phyloP scores from a whole-genome alignment of 352 stramenopile species.

The Globisporangium barbulae region DNA sequence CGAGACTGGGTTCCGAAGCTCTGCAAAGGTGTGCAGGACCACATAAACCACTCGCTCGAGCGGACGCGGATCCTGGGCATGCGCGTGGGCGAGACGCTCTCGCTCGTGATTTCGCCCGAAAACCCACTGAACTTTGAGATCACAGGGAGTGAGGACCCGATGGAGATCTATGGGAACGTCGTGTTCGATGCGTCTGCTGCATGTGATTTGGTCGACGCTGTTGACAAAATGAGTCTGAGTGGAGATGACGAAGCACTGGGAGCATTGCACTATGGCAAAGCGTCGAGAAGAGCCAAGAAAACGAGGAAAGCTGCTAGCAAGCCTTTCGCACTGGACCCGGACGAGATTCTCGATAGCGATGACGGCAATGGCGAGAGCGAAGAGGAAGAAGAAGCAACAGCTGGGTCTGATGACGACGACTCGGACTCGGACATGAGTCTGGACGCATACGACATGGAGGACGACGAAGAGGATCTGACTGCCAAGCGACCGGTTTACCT shows the following conservation, averaged over 20 bases:
- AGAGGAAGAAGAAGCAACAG: slow-evolving; percentile 17
- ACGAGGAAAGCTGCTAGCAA: slow-evolving; percentile 3
- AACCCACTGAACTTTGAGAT: slow-evolving; percentile 67
- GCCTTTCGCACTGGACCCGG: slow-evolving; percentile 43
- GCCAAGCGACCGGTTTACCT: slow-evolving; percentile 63
- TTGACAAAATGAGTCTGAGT: neutral
- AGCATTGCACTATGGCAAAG: neutral
- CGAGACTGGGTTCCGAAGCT: slow-evolving; percentile 63
- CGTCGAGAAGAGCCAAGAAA: slow-evolving; percentile 6
- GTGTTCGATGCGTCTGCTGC: slow-evolving; percentile 19
- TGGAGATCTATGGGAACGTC: slow-evolving; percentile 32
- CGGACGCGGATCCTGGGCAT: slow-evolving; percentile 58
- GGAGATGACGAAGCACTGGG: neutral
- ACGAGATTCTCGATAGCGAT: slow-evolving; percentile 60
- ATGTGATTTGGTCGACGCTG: slow-evolving; percentile 16
- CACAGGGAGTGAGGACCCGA: slow-evolving; percentile 28
- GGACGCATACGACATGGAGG: slow-evolving; percentile 58
- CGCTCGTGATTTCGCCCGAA: slow-evolving; percentile 51
- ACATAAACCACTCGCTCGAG: slow-evolving; percentile 66
- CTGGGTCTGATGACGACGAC: slow-evolving; percentile 19
- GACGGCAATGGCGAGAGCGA: slow-evolving; percentile 26
- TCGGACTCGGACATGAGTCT: slow-evolving; percentile 72
- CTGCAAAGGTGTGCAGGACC: slow-evolving; percentile 68
- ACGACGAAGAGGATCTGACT: slow-evolving; percentile 67
- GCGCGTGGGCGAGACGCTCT: slow-evolving; percentile 67